Percentiles rank a stretch among this genome's conserved stretches.
Conservation (phyloP, 306 rosid species). For the Luffa acutangula region DNA sequence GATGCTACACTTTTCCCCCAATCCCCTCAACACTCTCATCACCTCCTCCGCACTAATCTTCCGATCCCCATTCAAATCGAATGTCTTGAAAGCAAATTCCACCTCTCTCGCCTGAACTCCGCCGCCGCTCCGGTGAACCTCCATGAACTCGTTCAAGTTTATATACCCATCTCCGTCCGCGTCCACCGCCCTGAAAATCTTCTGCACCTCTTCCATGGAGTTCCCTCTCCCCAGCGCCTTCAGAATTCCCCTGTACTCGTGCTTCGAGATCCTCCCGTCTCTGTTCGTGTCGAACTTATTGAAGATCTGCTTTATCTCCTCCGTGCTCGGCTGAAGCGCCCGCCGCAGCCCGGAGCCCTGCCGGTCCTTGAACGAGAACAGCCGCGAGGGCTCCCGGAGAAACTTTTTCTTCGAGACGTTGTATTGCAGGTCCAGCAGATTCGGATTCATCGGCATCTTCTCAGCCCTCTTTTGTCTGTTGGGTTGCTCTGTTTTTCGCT, state of each 20-base stretch:
- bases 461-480: neutral
- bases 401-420: constrained; percentile 48
- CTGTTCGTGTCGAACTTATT: constrained; percentile 61
- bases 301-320: constrained; percentile 71
- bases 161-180: constrained; percentile 76
- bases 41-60: constrained; percentile 82
- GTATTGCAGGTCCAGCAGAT: constrained; percentile 76
- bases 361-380: constrained; percentile 36
- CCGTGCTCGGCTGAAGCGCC: constrained; percentile 38
- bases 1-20: constrained; percentile 65
- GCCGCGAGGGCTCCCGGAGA: constrained; percentile 42
- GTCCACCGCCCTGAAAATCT: constrained; percentile 60
- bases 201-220: constrained; percentile 39
- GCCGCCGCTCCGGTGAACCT: constrained; percentile 48
- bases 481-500: neutral
- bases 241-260: constrained; percentile 52
- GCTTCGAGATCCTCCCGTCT: constrained; percentile 65
- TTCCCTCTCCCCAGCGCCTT: constrained; percentile 48
- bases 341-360: constrained; percentile 37
- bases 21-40: constrained; percentile 37
- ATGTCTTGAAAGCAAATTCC: constrained; percentile 45
- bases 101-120: constrained; percentile 49
- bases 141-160: constrained; percentile 62
- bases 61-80: constrained; percentile 68
- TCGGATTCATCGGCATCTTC: constrained; percentile 29